Evolutionary conservation across 352 stramenopile species (phyloP), one percentile per base, ranked within the genome.

Genomic region (Elongisporangium prolatum): DNA sequence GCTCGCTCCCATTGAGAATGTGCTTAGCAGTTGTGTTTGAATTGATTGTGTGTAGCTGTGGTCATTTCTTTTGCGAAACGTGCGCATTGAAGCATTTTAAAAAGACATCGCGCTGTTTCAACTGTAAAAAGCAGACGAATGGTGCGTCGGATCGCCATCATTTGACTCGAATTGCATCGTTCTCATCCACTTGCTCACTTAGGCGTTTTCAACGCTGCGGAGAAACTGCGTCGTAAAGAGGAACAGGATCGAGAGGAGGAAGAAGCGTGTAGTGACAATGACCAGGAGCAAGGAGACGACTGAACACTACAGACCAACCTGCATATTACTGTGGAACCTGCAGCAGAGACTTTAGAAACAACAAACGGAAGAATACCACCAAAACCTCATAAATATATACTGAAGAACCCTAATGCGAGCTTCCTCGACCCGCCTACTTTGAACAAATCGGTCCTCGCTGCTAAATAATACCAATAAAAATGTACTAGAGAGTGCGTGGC

Each of bases 1-100:
- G 24, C 24, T n/a, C n/a, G n/a, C n/a, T n/a, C n/a, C n/a, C n/a
- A n/a, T n/a, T n/a, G n/a, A n/a, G n/a, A n/a, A n/a, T n/a, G n/a
- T n/a, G n/a, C n/a, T n/a, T n/a, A n/a, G 21, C 24, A 54, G 3
- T 9, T 24, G 20, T 44, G 5, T 24, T 14, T 18, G 38, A 53
- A 6, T 21, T 64, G 2, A 63, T 48, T 57, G 21, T n/a, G n/a
- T n/a, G n/a, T 21, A 89, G 80, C 16, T 99, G 97, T 53, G 82
- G 83, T 0, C 97, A 99, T 69, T 99, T 98, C 67, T 99, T 98
- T 75, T 98, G 96, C 59, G 80, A 98, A 66, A 54, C 75, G 20
- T 99, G 96, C 56, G 93, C 97, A 22, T 68, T 98, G 37, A 82
- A 91, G 60, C 74, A 88, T 20, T 92, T 88, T 54, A 86, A 82